Base-by-base conservation (phyloP, 352 stramenopile genomes). In the Globisporangium paddicum region DNA sequence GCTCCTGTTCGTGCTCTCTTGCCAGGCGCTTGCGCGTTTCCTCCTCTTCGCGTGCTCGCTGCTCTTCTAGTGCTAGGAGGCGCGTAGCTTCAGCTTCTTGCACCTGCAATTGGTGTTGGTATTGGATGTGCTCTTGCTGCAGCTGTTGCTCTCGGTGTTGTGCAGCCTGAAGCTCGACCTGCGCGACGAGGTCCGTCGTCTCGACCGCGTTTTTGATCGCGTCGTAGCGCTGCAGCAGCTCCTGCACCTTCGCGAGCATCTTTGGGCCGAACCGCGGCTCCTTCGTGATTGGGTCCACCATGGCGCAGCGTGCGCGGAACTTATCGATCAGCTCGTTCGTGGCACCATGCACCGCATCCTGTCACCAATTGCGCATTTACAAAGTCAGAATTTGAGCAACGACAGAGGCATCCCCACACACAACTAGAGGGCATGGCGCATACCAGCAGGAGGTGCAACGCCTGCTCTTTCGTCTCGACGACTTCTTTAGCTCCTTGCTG, bases 261-360 rank as follows among this genome's bases (percentile, higher is more conserved):
- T 89, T 89, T 19, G 85, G 82, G 0, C 85, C 85, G 28, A 91
- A 92, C 8, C 85, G 79, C 42, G 82, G 79, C 25, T 79, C 65
- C 35, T 83, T 79, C 45, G 85, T 90, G 46, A 93, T 66, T 1
- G 82, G 82, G 41, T 95, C 85, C 34, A 90, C 64, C 69, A 85
- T 82, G 0, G 56, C 51, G 35, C 69, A 77, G 21, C 82, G 78
- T 7, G 59, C 61, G 14, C 82, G 75, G 32, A 85, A 86, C 23
- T 78, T 82, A 13, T 75, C 67, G 62, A 89, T 80, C 32, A 60
- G 73, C 45, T 25, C 60, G 30, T 69, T 18, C 16, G 72, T 47
- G 1, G 82, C 68, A 5, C 75, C 73, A 2, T 62, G 40, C 14
- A 77, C 60, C 47, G 69, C 69, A 14, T 53, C 42, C 58, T 73